These are phyloP conservation scores for Lachancea sp. DNA, from an alignment of 805 yeast species.

Conservation along the genomic window DNA sequence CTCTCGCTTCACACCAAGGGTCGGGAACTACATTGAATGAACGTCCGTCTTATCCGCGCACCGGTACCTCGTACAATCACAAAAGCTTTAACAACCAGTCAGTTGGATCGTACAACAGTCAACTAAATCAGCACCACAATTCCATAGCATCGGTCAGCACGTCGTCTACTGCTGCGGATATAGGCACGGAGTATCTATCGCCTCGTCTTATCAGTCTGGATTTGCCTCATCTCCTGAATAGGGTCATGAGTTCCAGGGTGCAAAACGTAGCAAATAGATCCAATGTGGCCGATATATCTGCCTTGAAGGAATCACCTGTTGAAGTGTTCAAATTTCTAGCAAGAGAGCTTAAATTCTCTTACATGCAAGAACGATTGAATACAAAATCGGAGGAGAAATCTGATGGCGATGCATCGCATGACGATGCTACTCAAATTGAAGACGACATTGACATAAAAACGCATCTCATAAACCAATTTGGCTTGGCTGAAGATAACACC, in stretches of 20 bases:
- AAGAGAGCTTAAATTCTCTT: conserved; percentile 29
- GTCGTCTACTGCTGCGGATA: conserved; percentile 5
- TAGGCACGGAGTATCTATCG: conserved; percentile 12
- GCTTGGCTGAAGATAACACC: conserved; percentile 28
- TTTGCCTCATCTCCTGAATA: conserved; percentile 27
- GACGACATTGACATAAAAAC: conserved; percentile 19
- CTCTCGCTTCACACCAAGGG: conserved; percentile 13
- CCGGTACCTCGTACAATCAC: conserved; percentile 14
- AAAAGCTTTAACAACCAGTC: conserved; percentile 12
- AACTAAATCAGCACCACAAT: conserved; percentile 9
- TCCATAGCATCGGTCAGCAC: conserved; percentile 9
- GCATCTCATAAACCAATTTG: conserved; percentile 27
- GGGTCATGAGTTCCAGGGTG: conserved; percentile 23
- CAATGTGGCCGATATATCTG: conserved; percentile 11
- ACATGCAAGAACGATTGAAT: conserved; percentile 16
- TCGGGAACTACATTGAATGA: conserved; percentile 8
- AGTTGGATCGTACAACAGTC: conserved; percentile 6
- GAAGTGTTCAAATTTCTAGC: conserved; percentile 31
- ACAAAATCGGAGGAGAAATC: conserved; percentile 1
- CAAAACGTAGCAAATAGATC: conserved; percentile 10
- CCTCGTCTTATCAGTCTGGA: conserved; percentile 27
- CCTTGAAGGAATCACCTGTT: conserved; percentile 28
- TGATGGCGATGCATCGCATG: conserved; percentile 13
- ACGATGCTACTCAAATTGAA: conserved; percentile 3
- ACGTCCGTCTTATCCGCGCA: conserved; percentile 9